These are phyloP conservation scores for Hyaloperonospora brassicae DNA, from an alignment of 352 stramenopile species.

Conservation along the genomic window DNA sequence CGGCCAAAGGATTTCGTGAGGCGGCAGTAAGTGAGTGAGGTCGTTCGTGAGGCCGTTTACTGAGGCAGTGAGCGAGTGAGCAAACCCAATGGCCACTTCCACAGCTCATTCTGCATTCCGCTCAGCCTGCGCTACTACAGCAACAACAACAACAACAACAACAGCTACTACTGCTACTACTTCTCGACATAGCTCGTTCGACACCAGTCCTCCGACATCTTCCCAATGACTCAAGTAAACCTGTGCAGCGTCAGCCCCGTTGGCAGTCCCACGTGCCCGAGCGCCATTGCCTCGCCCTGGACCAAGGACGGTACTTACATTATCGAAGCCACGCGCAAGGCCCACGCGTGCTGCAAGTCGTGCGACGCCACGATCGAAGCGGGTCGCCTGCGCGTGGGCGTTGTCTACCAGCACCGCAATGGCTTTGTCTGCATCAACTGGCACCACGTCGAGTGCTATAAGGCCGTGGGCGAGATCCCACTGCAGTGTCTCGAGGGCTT, in stretches of 20 bases:
- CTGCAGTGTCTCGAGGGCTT: constrained; percentile 65
- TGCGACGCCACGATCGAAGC: constrained; percentile 61
- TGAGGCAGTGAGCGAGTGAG: too few species aligned
- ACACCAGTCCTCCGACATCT: not conserved
- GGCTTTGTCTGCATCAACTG: constrained; percentile 82
- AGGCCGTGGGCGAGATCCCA: constrained; percentile 44
- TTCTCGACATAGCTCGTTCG: too few species aligned
- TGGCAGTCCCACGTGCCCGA: constrained; percentile 31
- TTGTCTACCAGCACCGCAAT: constrained; percentile 76
- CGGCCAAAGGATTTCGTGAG: too few species aligned
- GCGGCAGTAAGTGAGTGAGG: too few species aligned
- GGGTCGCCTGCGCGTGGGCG: constrained; percentile 58
- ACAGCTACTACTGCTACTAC: too few species aligned
- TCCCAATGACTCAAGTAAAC: constrained; percentile 25
- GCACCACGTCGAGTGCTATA: constrained; percentile 79
- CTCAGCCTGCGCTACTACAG: too few species aligned
- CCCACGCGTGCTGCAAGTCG: constrained; percentile 67
- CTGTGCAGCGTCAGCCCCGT: constrained; percentile 18
- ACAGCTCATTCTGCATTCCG: too few species aligned
- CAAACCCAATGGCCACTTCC: too few species aligned
- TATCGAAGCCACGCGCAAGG: constrained; percentile 62
- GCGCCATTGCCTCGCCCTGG: constrained; percentile 43
- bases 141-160: too few species aligned
- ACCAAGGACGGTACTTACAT: constrained; percentile 76
- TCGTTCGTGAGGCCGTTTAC: too few species aligned